Conservation (phyloP, 345 rosid genomes). For the Corymbia maculata region DNA sequence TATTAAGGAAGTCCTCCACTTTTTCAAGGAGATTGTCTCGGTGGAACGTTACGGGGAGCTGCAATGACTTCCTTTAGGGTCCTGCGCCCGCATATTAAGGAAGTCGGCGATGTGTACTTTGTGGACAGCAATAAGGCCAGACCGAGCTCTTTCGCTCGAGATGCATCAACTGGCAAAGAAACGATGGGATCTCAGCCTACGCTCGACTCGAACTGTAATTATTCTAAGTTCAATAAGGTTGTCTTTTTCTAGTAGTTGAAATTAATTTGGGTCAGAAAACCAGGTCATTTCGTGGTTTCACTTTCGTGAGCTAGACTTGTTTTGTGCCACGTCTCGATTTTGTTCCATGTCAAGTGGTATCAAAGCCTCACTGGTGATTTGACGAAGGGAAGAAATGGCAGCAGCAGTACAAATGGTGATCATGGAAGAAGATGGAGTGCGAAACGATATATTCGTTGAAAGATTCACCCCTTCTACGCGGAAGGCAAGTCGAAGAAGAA, state of each 20-base stretch:
- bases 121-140: slow-evolving; percentile 32
- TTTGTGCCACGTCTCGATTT: not conserved
- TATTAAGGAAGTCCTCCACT: too few relatives aligned
- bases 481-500: not conserved
- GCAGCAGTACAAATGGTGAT: not conserved
- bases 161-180: slow-evolving; percentile 28
- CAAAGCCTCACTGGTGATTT: not conserved
- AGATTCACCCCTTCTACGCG: not conserved
- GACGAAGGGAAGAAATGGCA: not conserved
- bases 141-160: slow-evolving; percentile 23
- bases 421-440: not conserved
- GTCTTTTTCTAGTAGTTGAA: not conserved
- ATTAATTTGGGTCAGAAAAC: not conserved
- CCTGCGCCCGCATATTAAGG: slow-evolving; percentile 48
- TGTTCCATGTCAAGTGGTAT: not conserved
- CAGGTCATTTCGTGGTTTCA: not conserved
- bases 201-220: not conserved
- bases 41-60: slow-evolving; percentile 1
- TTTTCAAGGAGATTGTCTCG: not conserved
- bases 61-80: slow-evolving; percentile 61
- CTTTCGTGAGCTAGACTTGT: not conserved
- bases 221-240: not conserved
- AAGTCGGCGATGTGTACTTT: slow-evolving; percentile 35
- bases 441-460: not conserved
- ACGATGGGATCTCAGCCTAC: slow-evolving; percentile 34